A percentile compares a stretch with the other conserved stretches of the same genome.
phyloP scores from a whole-genome alignment of 805 yeast species.

The Metschnikowia lunata region DNA sequence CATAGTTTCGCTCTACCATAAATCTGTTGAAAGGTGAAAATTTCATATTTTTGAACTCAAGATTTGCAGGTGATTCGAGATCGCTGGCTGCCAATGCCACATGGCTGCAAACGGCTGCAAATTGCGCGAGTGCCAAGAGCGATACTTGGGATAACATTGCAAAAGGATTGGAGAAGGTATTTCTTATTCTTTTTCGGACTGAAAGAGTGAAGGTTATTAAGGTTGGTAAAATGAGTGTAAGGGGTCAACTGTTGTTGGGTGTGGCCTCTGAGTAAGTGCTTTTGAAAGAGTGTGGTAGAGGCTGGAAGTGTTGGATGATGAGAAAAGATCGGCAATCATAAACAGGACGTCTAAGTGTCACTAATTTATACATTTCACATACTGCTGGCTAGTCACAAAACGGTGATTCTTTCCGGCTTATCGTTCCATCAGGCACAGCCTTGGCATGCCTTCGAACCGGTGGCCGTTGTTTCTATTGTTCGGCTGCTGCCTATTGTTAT shows the following conservation, averaged over 20 bases:
- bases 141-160: background rate
- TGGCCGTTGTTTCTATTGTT: background rate
- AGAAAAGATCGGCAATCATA: background rate
- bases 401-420: background rate
- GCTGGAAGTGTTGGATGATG: background rate
- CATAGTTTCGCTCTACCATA: background rate
- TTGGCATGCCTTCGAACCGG: background rate
- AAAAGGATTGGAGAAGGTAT: too few relatives aligned
- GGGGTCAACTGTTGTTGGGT: background rate
- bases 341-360: background rate
- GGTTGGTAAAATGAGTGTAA: background rate
- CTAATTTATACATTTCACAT: background rate
- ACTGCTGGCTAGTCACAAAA: background rate
- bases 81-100: background rate
- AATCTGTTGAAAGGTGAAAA: background rate
- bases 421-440: too few relatives aligned
- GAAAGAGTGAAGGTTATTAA: background rate
- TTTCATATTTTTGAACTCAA: background rate
- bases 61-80: background rate
- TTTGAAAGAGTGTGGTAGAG: background rate
- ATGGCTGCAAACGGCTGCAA: slow-evolving; percentile 4
- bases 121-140: background rate
- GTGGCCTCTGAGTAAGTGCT: background rate
- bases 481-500: background rate
- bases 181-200: background rate